Base-by-base conservation (phyloP, 2,329 filamentous ascomycete species). In the Penicillium sp. region DNA sequence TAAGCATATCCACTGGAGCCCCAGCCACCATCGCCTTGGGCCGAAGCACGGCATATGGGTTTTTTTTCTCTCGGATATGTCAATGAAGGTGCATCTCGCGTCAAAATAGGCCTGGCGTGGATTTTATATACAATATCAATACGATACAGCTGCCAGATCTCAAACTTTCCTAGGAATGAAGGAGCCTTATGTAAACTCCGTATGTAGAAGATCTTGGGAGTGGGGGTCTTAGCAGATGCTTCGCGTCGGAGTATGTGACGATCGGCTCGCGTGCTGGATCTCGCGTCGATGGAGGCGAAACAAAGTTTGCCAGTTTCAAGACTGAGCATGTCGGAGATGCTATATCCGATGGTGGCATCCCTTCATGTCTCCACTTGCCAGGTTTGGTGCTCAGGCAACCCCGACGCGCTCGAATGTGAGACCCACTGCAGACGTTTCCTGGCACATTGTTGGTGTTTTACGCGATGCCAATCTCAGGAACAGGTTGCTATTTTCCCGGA, bases 131-230 rank as follows among this genome's bases (percentile, higher is more conserved):
- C 11, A 40, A 40, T 15, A 23, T 33, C 29, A 41, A 12, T 46
- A 31, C 23, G 15, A 26, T 22, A 22, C 4, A 40, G 27, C 41
- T 31, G 51, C 47, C 47, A 33, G 22, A 42, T 48, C 49, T 52
- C 43, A 49, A 50, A 48, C 47, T 54, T 31, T 50, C 48, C 29
- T 22, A 56, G 44, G 60, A 62, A 64, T 64, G 58, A 49, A 59
- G 53, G 60, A 55, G 45, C 49, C 44, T 53, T 33, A 50, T 14
- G 14, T 31, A 15, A 55, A 37, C 27, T 20, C 41, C 60, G 48
- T 55, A 44, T n/a, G n/a, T 7, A 52, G 51, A 58, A 57, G 33
- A 27, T 58, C 57, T 46, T n/a, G 6, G 11, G 47, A 57, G 56
- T 63, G 58, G 62, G 53, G 43, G 25, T 37, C 35, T 35, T 25